These are phyloP conservation scores for Phytophthora melonis DNA, from an alignment of 352 stramenopile species.

Conservation along the genomic window DNA sequence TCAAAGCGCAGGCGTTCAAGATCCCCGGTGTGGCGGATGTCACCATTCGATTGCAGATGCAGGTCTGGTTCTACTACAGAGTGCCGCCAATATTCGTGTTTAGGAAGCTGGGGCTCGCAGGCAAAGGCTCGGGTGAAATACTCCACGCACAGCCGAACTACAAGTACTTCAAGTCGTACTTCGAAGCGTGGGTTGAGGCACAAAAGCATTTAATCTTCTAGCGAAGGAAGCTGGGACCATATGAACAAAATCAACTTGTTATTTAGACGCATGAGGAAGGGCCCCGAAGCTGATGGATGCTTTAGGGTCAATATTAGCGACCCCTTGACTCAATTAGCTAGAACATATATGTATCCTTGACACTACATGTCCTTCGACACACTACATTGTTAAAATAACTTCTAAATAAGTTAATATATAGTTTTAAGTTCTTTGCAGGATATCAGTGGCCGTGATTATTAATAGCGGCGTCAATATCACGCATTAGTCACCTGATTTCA, in stretches of 20 bases:
- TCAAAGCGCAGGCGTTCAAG: conserved; percentile 13
- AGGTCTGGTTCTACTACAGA: conserved; percentile 22
- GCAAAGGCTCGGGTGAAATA: conserved; percentile 1
- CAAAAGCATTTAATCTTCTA: conserved; percentile 7
- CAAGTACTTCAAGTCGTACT: conserved; percentile 25
- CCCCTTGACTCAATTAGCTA: too few species aligned
- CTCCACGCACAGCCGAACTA: conserved; percentile 15
- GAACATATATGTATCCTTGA: too few species aligned
- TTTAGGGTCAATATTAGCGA: background rate
- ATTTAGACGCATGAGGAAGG: background rate
- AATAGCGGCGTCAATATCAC: too few species aligned
- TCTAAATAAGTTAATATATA: too few species aligned
- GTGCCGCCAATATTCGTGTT: conserved; percentile 8
- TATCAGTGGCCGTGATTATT: too few species aligned
- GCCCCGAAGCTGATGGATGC: too few species aligned
- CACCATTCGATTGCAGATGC: conserved; percentile 17
- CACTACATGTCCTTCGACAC: too few species aligned
- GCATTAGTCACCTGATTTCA: too few species aligned
- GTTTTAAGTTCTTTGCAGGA: too few species aligned
- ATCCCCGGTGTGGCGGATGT: conserved; percentile 12
- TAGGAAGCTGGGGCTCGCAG: conserved; percentile 14
- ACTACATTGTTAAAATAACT: too few species aligned
- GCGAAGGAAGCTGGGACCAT: background rate
- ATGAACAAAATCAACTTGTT: background rate
- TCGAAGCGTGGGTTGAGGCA: conserved; percentile 10